Evolutionary conservation across 2,329 filamentous ascomycete species (phyloP).

Genomic region (Pyrenochaeta sp.): DNA sequence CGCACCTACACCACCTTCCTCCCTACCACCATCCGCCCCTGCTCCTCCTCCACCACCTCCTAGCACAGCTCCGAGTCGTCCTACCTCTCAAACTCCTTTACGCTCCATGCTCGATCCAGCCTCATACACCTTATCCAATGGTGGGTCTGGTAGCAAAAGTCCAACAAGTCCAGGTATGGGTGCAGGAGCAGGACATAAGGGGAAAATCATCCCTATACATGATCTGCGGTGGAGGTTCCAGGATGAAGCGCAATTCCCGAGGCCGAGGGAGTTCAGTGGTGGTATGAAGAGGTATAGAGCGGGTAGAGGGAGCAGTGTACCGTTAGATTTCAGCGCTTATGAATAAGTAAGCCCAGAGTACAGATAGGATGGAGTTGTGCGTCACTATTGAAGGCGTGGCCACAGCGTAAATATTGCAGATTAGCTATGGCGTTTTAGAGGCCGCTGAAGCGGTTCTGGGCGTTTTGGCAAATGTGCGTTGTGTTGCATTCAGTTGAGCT

Average conservation of each 20-base stretch:
- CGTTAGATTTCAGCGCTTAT: constrained; percentile 77
- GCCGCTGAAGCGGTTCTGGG: background rate
- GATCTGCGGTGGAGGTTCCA: constrained; percentile 90
- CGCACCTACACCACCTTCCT: constrained; percentile 40
- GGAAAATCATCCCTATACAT: constrained; percentile 66
- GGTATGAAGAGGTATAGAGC: constrained; percentile 82
- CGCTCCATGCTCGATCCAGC: constrained; percentile 77
- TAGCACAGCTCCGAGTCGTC: constrained; percentile 37
- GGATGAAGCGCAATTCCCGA: constrained; percentile 80
- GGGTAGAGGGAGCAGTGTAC: constrained; percentile 91
- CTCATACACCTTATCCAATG: constrained; percentile 70
- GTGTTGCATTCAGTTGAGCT: background rate
- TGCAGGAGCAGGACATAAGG: constrained; percentile 30
- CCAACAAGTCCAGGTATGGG: constrained; percentile 31
- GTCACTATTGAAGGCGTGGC: background rate
- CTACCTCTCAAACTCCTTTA: constrained; percentile 55
- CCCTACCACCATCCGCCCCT: constrained; percentile 48
- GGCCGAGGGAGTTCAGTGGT: constrained; percentile 82
- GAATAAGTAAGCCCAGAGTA: constrained; percentile 38
- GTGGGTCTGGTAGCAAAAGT: constrained; percentile 38
- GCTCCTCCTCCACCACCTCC: constrained; percentile 47
- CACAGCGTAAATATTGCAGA: constrained; percentile 14
- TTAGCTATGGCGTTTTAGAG: constrained; percentile 32
- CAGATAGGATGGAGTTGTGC: background rate
- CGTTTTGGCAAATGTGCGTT: too few species aligned